Percentiles rank a stretch among this genome's conserved stretches.
Evolutionary conservation across 371 early-diverging fungal species (phyloP).

Genomic region (Dichotomocladium elegans): DNA sequence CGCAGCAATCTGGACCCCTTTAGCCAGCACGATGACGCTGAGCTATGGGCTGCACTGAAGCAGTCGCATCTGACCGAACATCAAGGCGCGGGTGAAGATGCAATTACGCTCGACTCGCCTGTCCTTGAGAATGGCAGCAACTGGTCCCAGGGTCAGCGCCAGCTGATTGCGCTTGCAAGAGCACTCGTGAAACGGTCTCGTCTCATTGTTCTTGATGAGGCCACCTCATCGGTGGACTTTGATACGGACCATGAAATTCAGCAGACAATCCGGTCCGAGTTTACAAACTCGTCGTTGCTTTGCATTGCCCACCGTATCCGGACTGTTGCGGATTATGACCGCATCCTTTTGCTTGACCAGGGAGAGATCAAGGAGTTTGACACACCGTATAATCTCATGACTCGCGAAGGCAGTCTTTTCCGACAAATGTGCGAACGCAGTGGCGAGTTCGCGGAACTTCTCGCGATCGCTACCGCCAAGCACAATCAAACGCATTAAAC

Average conservation of each 20-base stretch:
- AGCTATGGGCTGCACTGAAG: conserved; percentile 72
- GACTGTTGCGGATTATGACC: conserved; percentile 90
- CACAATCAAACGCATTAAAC: conserved; percentile 1
- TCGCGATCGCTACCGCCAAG: conserved; percentile 33
- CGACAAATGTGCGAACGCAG: conserved; percentile 65
- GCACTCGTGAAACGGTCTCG: conserved; percentile 73
- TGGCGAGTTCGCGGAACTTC: conserved; percentile 52
- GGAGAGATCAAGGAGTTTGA: conserved; percentile 79
- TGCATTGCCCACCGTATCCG: conserved; percentile 81
- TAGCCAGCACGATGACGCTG: conserved; percentile 58
- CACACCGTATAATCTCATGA: conserved; percentile 58
- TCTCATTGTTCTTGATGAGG: conserved; percentile 85
- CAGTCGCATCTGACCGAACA: conserved; percentile 61
- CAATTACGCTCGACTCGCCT: conserved; percentile 56
- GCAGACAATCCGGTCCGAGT: conserved; percentile 73
- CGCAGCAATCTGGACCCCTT: conserved; percentile 80
- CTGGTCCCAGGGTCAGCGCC: conserved; percentile 86
- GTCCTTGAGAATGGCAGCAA: conserved; percentile 75
- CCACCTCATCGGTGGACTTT: conserved; percentile 78
- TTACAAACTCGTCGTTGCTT: conserved; percentile 60
- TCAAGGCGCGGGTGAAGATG: conserved; percentile 17
- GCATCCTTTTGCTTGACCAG: conserved; percentile 79
- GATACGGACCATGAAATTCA: conserved; percentile 77
- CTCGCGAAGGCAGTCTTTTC: conserved; percentile 51
- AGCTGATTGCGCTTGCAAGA: conserved; percentile 84